These are phyloP conservation scores for Fonsecaea nubica DNA, from an alignment of 2,329 filamentous ascomycete genomes.

Conservation along the genomic window DNA sequence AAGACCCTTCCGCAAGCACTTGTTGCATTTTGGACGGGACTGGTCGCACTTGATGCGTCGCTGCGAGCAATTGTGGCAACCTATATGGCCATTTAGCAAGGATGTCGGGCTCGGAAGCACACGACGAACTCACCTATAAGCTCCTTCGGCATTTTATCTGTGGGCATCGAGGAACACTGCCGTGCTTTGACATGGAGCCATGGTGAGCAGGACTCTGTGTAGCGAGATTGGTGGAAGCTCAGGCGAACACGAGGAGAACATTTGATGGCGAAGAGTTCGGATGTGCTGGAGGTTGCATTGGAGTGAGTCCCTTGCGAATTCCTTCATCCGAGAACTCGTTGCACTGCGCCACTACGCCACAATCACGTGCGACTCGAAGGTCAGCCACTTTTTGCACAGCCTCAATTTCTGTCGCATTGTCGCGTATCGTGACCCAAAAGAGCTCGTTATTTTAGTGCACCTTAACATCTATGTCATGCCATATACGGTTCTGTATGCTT, in stretches of 20 bases:
- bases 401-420: neutral
- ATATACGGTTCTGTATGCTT: too few species aligned
- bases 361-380: neutral
- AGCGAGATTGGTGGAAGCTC: neutral
- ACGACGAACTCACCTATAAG: slow-evolving; percentile 5
- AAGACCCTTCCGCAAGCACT: slow-evolving; percentile 45
- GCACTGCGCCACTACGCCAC: neutral
- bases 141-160: slow-evolving; percentile 16
- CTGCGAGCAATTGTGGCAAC: slow-evolving; percentile 48
- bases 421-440: neutral
- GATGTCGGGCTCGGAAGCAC: neutral
- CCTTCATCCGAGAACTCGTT: too few species aligned
- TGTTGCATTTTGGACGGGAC: slow-evolving; percentile 44
- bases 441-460: neutral
- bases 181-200: neutral
- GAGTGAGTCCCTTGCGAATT: neutral
- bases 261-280: neutral
- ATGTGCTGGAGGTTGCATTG: neutral
- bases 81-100: slow-evolving; percentile 27
- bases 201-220: neutral
- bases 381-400: neutral
- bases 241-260: neutral
- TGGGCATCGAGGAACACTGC: neutral
- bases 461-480: neutral
- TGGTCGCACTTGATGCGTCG: slow-evolving; percentile 48